phyloP scores from a whole-genome alignment of 2,329 filamentous ascomycete species.

The Fusarium sterilihyphosum region DNA sequence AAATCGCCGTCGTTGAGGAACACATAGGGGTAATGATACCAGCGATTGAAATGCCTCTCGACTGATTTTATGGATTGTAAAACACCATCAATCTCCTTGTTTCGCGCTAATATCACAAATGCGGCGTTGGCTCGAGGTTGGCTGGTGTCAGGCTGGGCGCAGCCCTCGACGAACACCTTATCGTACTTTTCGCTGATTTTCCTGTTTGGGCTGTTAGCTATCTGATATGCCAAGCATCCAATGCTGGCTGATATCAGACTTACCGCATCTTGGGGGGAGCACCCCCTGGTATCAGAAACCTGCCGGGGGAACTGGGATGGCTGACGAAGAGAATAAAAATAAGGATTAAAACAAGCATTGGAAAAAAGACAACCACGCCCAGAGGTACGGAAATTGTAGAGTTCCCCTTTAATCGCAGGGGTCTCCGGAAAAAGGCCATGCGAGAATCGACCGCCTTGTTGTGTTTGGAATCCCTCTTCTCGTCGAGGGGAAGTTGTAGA shows the following conservation, averaged over 20 bases:
- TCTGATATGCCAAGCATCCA: background rate
- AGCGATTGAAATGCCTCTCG: constrained; percentile 98
- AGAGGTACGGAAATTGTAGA: constrained; percentile 92
- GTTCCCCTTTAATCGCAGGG: constrained; percentile 89
- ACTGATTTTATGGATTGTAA: constrained; percentile 98
- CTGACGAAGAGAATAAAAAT: constrained; percentile 90
- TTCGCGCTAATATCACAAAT: constrained; percentile 93
- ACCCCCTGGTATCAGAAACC: constrained; percentile 87
- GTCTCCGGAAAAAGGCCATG: constrained; percentile 84
- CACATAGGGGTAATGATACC: constrained; percentile 98
- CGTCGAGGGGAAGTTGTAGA: constrained; percentile 59
- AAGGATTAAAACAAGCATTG: constrained; percentile 87
- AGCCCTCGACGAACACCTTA: constrained; percentile 94
- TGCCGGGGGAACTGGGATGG: constrained; percentile 83
- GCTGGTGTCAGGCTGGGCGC: constrained; percentile 81
- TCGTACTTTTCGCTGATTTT: constrained; percentile 98
- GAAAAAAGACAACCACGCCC: constrained; percentile 92
- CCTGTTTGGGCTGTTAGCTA: constrained; percentile 58
- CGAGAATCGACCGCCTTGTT: constrained; percentile 57
- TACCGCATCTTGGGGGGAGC: constrained; percentile 91
- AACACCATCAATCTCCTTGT: constrained; percentile 96
- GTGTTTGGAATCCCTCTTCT: constrained; percentile 56
- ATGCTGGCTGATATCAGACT: constrained; percentile 41
- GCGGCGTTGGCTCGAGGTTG: constrained; percentile 89
- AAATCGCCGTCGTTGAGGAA: constrained; percentile 98